A percentile compares a stretch with the other conserved stretches of the same genome.
Evolutionary conservation across 2,329 filamentous ascomycete genomes (phyloP).

Genomic region (Epichloe sp.): DNA sequence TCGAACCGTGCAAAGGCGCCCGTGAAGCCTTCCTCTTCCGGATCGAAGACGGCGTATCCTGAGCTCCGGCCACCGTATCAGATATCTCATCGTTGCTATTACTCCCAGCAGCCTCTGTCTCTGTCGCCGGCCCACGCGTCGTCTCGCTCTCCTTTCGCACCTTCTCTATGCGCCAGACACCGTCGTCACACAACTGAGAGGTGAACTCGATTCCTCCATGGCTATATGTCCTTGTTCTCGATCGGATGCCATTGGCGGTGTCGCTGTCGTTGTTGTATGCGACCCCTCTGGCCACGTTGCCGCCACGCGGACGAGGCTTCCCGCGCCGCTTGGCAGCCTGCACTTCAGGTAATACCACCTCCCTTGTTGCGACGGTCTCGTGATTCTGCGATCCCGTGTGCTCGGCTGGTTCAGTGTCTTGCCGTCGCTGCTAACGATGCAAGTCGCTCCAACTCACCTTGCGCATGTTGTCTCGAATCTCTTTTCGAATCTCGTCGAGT

Average conservation of each 20-base stretch:
- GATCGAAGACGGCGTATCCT: too few species aligned
- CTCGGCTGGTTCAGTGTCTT: background rate
- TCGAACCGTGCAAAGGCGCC: too few species aligned
- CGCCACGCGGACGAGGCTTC: background rate
- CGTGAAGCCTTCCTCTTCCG: too few species aligned
- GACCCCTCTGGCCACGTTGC: too few species aligned
- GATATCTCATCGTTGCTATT: background rate
- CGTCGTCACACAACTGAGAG: background rate
- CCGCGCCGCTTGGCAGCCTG: background rate
- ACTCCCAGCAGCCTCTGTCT: background rate
- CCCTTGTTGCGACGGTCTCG: background rate
- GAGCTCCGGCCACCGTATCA: too few species aligned
- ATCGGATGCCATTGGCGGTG: background rate
- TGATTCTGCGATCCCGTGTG: background rate
- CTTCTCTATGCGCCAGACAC: background rate
- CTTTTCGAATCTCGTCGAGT: background rate
- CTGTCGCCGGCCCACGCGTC: background rate
- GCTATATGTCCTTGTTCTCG: background rate
- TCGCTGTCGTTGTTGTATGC: background rate
- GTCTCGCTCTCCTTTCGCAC: background rate
- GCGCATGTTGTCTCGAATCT: background rate
- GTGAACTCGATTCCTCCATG: background rate
- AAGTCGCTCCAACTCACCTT: background rate
- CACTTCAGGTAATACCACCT: background rate
- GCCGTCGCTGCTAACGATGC: background rate